Evolutionary conservation across 2,329 filamentous ascomycete species (phyloP).

Genomic region (Zymoseptoria passerinii): DNA sequence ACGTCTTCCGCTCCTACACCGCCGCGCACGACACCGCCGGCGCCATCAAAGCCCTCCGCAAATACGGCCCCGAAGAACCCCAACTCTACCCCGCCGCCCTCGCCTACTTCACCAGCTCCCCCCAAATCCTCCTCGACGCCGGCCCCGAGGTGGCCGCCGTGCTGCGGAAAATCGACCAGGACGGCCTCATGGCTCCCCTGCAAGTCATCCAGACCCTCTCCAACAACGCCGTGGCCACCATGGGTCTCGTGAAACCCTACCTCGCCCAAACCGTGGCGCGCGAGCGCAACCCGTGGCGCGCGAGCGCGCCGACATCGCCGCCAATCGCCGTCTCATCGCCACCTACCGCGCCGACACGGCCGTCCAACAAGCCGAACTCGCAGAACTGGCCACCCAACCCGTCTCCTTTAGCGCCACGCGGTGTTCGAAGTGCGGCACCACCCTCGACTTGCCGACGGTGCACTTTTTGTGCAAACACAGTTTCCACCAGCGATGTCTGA

Average conservation of each 20-base stretch:
- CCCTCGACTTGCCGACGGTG: conserved; percentile 78
- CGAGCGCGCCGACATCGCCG: conserved; percentile 75
- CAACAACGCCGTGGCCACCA: conserved; percentile 75
- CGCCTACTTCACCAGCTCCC: conserved; percentile 84
- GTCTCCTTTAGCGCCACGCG: conserved; percentile 84
- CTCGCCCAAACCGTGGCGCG: conserved; percentile 80
- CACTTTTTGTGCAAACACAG: conserved; percentile 97
- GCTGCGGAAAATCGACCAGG: conserved; percentile 76
- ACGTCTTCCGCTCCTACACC: conserved; percentile 95
- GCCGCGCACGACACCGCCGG: conserved; percentile 84
- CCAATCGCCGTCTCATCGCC: conserved; percentile 70
- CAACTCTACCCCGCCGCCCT: conserved; percentile 87
- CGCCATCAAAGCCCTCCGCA: conserved; percentile 78
- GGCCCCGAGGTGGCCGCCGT: conserved; percentile 67
- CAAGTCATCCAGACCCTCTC: conserved; percentile 92
- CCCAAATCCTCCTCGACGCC: conserved; percentile 72
- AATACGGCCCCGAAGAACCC: conserved; percentile 86
- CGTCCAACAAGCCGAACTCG: conserved; percentile 68
- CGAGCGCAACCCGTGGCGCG: too few species aligned
- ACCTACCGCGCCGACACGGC: conserved; percentile 80
- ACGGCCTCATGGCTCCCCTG: conserved; percentile 86
- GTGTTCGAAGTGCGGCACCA: conserved; percentile 71
- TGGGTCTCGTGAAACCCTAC: conserved; percentile 95
- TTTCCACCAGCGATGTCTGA: conserved; percentile 87
- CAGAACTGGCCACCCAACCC: conserved; percentile 68